phyloP scores from a whole-genome alignment of 495 filamentous ascomycete species.

The Penicillium antarcticum region DNA sequence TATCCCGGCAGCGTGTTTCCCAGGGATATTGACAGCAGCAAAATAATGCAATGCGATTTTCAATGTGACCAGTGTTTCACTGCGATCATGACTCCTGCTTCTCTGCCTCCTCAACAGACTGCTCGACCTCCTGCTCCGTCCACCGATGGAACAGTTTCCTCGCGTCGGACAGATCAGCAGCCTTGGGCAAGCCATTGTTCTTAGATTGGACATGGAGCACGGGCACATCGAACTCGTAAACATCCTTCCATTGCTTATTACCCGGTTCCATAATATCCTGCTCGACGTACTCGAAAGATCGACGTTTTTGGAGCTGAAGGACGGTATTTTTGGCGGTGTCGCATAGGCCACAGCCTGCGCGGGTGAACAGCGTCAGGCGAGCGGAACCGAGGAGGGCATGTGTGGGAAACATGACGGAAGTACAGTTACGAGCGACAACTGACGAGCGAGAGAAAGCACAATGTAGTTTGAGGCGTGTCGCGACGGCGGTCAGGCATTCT shows the following conservation, averaged over 20 bases:
- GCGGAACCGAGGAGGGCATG: constrained; percentile 49
- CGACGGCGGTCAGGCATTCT: constrained; percentile 14
- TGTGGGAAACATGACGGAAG: constrained; percentile 33
- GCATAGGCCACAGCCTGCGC: constrained; percentile 75
- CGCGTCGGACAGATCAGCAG: constrained; percentile 46
- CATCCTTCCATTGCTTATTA: constrained; percentile 66
- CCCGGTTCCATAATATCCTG: constrained; percentile 70
- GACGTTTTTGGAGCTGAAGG: constrained; percentile 62
- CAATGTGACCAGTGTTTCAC: no score
- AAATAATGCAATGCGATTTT: no score
- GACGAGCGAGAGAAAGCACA: no score
- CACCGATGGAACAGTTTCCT: constrained; percentile 85
- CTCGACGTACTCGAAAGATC: constrained; percentile 73
- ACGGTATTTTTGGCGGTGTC: constrained; percentile 69
- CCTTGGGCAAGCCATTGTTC: constrained; percentile 26
- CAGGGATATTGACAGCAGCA: no score
- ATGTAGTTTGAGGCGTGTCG: not conserved
- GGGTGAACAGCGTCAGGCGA: constrained; percentile 80
- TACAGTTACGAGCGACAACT: not conserved
- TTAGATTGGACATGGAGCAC: constrained; percentile 68
- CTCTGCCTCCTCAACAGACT: constrained; percentile 64
- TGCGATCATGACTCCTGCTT: constrained; percentile 12
- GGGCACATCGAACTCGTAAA: constrained; percentile 89
- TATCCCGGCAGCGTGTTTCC: no score
- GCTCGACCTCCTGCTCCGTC: constrained; percentile 63